Conservation (phyloP, 2,329 filamentous ascomycete genomes). For the Neonectria hederae region DNA sequence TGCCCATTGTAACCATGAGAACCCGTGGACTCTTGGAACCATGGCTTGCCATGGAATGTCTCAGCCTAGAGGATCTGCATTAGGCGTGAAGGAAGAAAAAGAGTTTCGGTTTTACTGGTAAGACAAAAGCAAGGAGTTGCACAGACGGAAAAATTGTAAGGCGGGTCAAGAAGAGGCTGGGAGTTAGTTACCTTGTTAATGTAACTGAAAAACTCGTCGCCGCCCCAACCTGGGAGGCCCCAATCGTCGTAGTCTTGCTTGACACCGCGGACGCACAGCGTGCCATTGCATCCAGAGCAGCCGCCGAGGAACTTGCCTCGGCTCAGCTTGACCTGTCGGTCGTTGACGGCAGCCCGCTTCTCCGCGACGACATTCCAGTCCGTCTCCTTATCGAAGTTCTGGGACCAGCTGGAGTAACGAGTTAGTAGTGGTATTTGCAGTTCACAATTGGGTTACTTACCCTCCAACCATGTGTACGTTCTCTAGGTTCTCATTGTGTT, state of each 20-base stretch:
- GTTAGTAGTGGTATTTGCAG: not conserved
- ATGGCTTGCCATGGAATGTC: conserved; percentile 65
- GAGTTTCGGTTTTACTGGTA: not conserved
- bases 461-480: conserved; percentile 62
- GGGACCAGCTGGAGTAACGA: conserved; percentile 48
- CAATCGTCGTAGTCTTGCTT: conserved; percentile 65
- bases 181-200: conserved; percentile 62
- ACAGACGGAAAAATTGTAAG: too few relatives aligned
- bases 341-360: conserved; percentile 50
- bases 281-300: conserved; percentile 60
- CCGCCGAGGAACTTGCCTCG: conserved; percentile 61
- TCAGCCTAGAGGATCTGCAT: conserved; percentile 52
- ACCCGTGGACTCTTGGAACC: conserved; percentile 60
- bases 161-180: not conserved
- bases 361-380: conserved; percentile 62
- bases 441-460: conserved; percentile 37
- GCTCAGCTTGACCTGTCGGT: conserved; percentile 57
- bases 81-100: not conserved
- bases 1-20: conserved; percentile 62
- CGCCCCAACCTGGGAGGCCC: conserved; percentile 63
- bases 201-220: conserved; percentile 64
- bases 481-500: conserved; percentile 55
- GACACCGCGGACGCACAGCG: conserved; percentile 58
- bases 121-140: not conserved
- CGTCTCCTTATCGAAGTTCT: conserved; percentile 58